These are phyloP conservation scores for Schoenoplectus triqueter DNA, from an alignment of 202 grass and related monocot genomes.

Conservation along the genomic window DNA sequence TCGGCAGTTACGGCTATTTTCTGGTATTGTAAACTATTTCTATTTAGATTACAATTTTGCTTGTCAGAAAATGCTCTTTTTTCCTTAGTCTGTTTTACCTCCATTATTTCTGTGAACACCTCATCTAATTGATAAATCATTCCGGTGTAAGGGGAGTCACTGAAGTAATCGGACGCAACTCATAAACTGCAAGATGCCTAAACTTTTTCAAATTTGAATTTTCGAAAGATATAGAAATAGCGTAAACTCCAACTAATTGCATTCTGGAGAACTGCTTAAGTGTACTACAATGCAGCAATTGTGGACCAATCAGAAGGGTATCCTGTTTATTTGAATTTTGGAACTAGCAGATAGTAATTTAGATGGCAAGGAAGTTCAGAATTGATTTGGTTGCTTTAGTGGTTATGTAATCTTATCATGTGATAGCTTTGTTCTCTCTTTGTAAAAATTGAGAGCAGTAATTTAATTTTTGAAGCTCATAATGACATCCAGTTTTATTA, in stretches of 20 bases:
- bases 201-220: not conserved
- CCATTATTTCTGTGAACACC: not conserved
- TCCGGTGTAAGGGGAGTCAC: not conserved
- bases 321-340: not conserved
- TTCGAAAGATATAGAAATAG: not conserved
- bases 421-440: not conserved
- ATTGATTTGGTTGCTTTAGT: not conserved
- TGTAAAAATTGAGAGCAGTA: not conserved
- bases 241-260: not conserved
- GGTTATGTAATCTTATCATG: not conserved
- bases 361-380: not conserved
- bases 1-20: constrained; percentile 1
- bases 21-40: constrained; percentile 20
- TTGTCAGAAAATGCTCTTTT: not conserved
- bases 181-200: not conserved
- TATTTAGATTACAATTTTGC: constrained; percentile 17
- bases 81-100: not conserved
- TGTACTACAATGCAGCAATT: not conserved
- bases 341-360: not conserved
- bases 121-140: not conserved
- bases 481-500: not conserved
- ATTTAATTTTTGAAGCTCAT: not conserved
- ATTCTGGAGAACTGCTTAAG: not conserved
- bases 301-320: not conserved
- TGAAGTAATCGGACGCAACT: not conserved